Conservation (phyloP, 192 early-diverging fungal genomes). For the Gamsiella multidivaricata region DNA sequence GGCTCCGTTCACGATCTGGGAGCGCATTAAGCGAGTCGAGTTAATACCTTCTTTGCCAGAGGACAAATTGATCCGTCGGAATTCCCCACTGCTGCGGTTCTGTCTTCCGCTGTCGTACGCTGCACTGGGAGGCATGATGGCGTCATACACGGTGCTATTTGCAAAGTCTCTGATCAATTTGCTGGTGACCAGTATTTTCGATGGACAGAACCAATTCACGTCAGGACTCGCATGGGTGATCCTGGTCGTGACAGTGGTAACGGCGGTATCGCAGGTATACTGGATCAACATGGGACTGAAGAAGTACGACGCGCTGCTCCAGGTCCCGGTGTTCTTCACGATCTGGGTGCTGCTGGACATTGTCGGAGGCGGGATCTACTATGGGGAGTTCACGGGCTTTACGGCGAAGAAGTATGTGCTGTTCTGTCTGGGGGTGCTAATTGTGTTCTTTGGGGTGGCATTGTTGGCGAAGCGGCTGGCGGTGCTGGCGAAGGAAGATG, state of each 20-base stretch:
- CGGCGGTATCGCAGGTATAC: slow-evolving; percentile 82
- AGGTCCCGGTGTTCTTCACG: slow-evolving; percentile 85
- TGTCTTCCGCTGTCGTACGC: slow-evolving; percentile 80
- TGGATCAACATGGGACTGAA: slow-evolving; percentile 88
- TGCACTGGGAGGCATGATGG: slow-evolving; percentile 81
- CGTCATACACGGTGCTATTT: slow-evolving; percentile 79
- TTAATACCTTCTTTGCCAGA: slow-evolving; percentile 57
- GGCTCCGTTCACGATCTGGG: slow-evolving; percentile 11
- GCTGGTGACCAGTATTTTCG: slow-evolving; percentile 70
- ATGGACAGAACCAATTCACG: slow-evolving; percentile 80
- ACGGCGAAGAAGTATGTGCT: slow-evolving; percentile 70
- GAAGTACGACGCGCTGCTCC: slow-evolving; percentile 83
- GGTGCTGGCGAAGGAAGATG: slow-evolving; percentile 53
- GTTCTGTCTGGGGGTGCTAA: slow-evolving; percentile 73
- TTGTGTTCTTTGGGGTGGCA: slow-evolving; percentile 81
- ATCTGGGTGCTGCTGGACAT: slow-evolving; percentile 88
- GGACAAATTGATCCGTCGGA: slow-evolving; percentile 55
- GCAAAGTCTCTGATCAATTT: slow-evolving; percentile 86
- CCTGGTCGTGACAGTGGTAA: slow-evolving; percentile 75
- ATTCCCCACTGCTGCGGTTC: slow-evolving; percentile 62
- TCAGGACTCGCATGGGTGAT: slow-evolving; percentile 74
- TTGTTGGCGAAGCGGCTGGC: slow-evolving; percentile 72
- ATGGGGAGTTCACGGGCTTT: slow-evolving; percentile 77
- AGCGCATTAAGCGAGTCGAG: slow-evolving; percentile 29
- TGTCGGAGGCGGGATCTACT: slow-evolving; percentile 85